A percentile compares a stretch with the other conserved stretches of the same genome.
These are phyloP conservation scores for Fusarium pseudonygamai DNA, from an alignment of 2,329 filamentous ascomycete genomes.

Conservation along the genomic window DNA sequence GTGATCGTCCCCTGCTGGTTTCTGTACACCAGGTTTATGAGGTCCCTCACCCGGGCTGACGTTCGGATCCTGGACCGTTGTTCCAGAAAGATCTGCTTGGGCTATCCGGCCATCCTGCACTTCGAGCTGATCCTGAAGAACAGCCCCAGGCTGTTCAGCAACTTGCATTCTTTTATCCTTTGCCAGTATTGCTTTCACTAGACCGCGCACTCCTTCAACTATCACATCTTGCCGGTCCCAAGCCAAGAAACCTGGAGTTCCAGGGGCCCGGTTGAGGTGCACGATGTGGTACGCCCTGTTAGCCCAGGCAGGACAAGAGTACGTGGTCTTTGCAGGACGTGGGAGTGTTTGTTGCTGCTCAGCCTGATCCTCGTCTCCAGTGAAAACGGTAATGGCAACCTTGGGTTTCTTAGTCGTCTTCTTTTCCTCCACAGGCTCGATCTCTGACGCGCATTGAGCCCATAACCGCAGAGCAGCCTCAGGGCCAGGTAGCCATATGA, in stretches of 20 bases:
- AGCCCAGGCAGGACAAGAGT: constrained; percentile 61
- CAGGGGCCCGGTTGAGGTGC: constrained; percentile 51
- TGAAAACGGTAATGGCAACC: constrained; percentile 60
- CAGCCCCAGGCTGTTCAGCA: constrained; percentile 37
- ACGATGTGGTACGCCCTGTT: constrained; percentile 55
- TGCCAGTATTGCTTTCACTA: constrained; percentile 53
- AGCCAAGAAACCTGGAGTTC: constrained; percentile 56
- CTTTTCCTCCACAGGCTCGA: constrained; percentile 42
- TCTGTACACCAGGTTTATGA: constrained; percentile 14
- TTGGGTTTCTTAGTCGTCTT: constrained; percentile 47
- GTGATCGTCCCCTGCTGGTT: constrained; percentile 11
- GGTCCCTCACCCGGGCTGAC: constrained; percentile 6
- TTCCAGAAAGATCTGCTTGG: constrained; percentile 42
- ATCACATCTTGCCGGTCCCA: constrained; percentile 61
- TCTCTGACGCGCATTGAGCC: constrained; percentile 55
- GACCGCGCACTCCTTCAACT: constrained; percentile 51
- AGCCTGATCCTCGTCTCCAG: constrained; percentile 46
- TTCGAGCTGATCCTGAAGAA: constrained; percentile 49
- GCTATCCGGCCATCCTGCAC: constrained; percentile 30
- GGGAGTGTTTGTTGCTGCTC: constrained; percentile 34
- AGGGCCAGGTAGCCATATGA: constrained; percentile 74
- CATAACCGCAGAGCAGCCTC: constrained; percentile 68
- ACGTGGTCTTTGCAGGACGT: constrained; percentile 42
- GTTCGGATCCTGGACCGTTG: constrained; percentile 37
- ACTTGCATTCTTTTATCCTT: constrained; percentile 51